phyloP scores from a whole-genome alignment of 2,329 filamentous ascomycete species.

The Pseudofabraea citricarpa region DNA sequence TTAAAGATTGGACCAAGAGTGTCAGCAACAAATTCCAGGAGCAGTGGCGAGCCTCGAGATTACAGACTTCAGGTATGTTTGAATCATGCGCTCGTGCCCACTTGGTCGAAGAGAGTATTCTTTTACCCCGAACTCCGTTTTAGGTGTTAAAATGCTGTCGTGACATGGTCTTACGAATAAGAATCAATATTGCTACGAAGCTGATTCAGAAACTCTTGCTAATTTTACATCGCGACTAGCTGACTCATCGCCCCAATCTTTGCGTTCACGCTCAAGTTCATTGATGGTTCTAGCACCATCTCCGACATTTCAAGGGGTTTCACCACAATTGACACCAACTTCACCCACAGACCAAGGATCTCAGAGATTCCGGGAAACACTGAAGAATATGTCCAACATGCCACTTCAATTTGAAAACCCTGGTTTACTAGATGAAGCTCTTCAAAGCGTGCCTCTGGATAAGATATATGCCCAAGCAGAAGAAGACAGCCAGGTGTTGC shows the following conservation, averaged over 20 bases:
- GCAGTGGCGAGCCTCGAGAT: neutral
- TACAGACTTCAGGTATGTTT: conserved; percentile 1
- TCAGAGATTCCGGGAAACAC: conserved; percentile 72
- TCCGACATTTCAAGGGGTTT: neutral
- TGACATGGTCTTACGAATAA: no score
- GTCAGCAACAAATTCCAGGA: neutral
- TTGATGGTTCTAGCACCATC: neutral
- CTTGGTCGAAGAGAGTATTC: no score
- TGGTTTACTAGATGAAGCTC: conserved; percentile 84
- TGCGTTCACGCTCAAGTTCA: neutral
- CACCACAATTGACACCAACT: conserved; percentile 64
- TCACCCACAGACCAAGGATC: conserved; percentile 69
- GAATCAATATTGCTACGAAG: no score
- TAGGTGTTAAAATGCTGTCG: no score
- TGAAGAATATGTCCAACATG: conserved; percentile 80
- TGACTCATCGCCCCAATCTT: neutral
- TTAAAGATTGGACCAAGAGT: neutral
- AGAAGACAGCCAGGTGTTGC: conserved; percentile 83
- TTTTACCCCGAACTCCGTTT: no score
- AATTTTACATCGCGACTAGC: no score
- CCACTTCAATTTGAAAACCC: conserved; percentile 96
- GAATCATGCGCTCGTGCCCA: no score
- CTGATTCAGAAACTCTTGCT: no score
- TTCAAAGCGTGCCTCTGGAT: conserved; percentile 81
- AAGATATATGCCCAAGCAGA: conserved; percentile 91